phyloP scores from a whole-genome alignment of 768 basidiomycete species.

The Trametes maxima region DNA sequence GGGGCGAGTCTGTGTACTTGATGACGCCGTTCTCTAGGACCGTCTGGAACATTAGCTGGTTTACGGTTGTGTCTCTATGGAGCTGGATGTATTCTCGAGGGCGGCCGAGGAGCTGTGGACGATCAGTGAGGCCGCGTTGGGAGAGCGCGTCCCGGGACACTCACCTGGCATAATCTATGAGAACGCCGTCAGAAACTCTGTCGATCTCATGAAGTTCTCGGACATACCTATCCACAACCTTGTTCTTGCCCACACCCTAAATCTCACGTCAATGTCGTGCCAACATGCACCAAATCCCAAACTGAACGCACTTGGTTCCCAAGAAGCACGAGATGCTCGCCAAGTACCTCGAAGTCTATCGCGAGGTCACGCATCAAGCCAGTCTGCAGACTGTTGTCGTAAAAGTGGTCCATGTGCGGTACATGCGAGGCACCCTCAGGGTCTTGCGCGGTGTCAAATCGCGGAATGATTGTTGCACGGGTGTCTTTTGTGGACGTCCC shows the following conservation, averaged over 20 bases:
- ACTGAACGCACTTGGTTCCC: slow-evolving; percentile 58
- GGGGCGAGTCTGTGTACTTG: slow-evolving; percentile 64
- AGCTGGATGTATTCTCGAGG: slow-evolving; percentile 73
- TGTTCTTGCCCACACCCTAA: slow-evolving; percentile 73
- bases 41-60: slow-evolving; percentile 71
- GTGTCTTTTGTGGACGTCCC: slow-evolving; percentile 37
- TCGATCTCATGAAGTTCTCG: too few species aligned
- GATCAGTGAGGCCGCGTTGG: neutral
- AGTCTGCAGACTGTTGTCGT: slow-evolving; percentile 69
- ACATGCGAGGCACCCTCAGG: slow-evolving; percentile 59
- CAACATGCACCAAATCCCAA: neutral
- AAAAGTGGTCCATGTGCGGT: slow-evolving; percentile 71
- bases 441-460: slow-evolving; percentile 53
- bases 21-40: slow-evolving; percentile 58
- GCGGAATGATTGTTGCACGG: slow-evolving; percentile 43
- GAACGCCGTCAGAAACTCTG: neutral
- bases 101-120: slow-evolving; percentile 54
- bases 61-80: slow-evolving; percentile 71
- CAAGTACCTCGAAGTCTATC: slow-evolving; percentile 60
- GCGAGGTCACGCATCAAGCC: slow-evolving; percentile 68
- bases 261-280: neutral
- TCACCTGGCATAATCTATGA: slow-evolving; percentile 56
- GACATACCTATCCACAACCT: slow-evolving; percentile 61
- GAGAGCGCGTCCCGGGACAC: neutral
- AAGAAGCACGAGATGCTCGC: slow-evolving; percentile 65